Conservation (phyloP, 768 basidiomycete species). For the Russula sp. region DNA sequence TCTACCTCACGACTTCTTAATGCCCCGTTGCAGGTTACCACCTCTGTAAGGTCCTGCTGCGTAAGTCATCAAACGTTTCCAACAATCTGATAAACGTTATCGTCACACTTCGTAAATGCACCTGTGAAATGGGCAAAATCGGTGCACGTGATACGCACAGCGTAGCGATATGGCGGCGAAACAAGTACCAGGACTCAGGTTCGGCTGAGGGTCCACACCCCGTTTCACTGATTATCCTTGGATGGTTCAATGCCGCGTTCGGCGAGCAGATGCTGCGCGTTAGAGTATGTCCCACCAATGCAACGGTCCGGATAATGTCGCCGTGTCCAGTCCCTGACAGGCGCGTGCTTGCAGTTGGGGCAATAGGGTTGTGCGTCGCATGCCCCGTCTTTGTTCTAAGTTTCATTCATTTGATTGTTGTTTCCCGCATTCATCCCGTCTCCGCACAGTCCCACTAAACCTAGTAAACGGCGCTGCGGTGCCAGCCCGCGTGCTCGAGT, state of each 20-base stretch:
- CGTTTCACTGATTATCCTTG: background rate
- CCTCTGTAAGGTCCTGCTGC: background rate
- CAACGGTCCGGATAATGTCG: background rate
- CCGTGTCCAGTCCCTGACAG: background rate
- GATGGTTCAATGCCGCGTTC: background rate
- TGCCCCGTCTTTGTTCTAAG: background rate
- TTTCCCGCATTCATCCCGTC: slow-evolving; percentile 1
- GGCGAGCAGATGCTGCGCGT: background rate
- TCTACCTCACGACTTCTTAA: slow-evolving; percentile 3
- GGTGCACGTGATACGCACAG: slow-evolving; percentile 10
- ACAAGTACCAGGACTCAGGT: background rate
- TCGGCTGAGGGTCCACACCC: background rate
- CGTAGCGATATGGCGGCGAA: background rate
- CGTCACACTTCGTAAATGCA: background rate
- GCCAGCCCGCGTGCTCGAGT: slow-evolving; percentile 8
- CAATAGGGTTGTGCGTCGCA: slow-evolving; percentile 17
- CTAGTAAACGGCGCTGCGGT: background rate
- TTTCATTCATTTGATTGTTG: slow-evolving; percentile 12
- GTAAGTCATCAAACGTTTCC: slow-evolving; percentile 3
- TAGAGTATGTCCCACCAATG: background rate
- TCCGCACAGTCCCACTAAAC: slow-evolving; percentile 4
- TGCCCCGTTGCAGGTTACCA: background rate
- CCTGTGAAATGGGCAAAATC: background rate
- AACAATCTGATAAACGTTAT: background rate
- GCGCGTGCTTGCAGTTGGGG: background rate